A percentile compares a stretch with the other conserved stretches of the same genome.
phyloP scores from a whole-genome alignment of 148 eudicot species.

The Rhododendron vialii region DNA sequence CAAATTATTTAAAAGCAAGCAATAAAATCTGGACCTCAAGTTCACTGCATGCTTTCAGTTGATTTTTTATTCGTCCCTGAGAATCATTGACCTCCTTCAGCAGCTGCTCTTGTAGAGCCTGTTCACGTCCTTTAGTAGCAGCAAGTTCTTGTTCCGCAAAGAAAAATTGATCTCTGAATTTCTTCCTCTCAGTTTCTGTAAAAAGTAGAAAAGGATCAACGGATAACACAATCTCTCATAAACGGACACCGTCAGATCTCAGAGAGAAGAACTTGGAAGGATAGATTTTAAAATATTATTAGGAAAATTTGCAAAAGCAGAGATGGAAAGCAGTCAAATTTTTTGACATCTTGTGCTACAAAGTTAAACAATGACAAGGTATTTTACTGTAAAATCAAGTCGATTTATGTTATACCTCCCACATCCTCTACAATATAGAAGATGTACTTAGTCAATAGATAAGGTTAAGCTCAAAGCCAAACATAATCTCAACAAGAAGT shows the following conservation, averaged over 20 bases:
- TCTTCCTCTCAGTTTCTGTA: constrained; percentile 71
- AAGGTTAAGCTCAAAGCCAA: not conserved
- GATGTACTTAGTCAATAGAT: not conserved
- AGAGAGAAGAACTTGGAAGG: not conserved
- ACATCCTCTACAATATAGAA: not conserved
- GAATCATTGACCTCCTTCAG: constrained; percentile 77
- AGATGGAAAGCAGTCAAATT: not conserved
- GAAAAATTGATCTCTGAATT: constrained; percentile 57
- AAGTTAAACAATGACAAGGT: not conserved
- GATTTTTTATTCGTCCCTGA: constrained; percentile 63
- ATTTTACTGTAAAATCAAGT: not conserved
- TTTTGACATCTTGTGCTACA: not conserved
- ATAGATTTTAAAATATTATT: not conserved
- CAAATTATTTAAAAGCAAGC: not conserved
- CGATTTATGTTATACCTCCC: not conserved
- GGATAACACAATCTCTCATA: not conserved
- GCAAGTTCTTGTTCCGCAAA: constrained; percentile 91
- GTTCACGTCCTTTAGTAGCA: constrained; percentile 89
- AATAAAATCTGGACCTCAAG: constrained; percentile 52
- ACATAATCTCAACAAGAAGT: not conserved
- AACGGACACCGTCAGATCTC: not conserved
- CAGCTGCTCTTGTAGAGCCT: constrained; percentile 72
- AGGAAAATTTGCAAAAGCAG: not conserved
- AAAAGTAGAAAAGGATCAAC: constrained; percentile 16
- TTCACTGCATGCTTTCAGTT: constrained; percentile 54